phyloP scores from a whole-genome alignment of 306 rosid species.

The Mucuna pruriens region DNA sequence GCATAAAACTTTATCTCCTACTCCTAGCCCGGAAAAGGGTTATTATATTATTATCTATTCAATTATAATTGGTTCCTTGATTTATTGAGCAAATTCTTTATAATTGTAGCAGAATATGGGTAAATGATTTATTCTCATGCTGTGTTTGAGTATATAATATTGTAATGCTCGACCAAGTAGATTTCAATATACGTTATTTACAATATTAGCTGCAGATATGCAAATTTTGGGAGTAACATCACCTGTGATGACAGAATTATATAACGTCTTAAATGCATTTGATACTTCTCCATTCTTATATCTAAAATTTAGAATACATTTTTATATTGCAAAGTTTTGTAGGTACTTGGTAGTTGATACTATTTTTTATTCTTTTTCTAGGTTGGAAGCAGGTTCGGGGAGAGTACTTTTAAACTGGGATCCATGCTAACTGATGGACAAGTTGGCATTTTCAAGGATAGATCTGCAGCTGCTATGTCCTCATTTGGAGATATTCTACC shows the following conservation, averaged over 20 bases:
- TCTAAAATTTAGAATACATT: slow-evolving; percentile 27
- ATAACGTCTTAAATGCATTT: slow-evolving; percentile 20
- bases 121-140: background rate
- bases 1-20: background rate
- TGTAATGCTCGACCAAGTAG: slow-evolving; percentile 1
- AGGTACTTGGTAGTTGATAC: slow-evolving; percentile 35
- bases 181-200: slow-evolving; percentile 3
- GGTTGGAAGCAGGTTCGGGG: slow-evolving; percentile 97
- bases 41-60: slow-evolving; percentile 11
- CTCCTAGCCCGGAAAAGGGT: slow-evolving; percentile 12
- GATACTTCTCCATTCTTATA: slow-evolving; percentile 20
- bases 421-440: slow-evolving; percentile 92
- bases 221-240: background rate
- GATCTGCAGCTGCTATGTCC: slow-evolving; percentile 92
- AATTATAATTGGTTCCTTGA: slow-evolving; percentile 9
- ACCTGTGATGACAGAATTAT: background rate
- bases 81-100: slow-evolving; percentile 3
- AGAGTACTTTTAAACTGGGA: slow-evolving; percentile 95
- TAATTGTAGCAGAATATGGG: slow-evolving; percentile 13
- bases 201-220: background rate
- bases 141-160: background rate
- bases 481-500: slow-evolving; percentile 96
- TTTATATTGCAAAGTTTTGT: slow-evolving; percentile 23
- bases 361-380: slow-evolving; percentile 36
- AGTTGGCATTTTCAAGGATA: slow-evolving; percentile 96